Conservation (phyloP, 805 yeast species). For the Suhomyces faveliae region DNA sequence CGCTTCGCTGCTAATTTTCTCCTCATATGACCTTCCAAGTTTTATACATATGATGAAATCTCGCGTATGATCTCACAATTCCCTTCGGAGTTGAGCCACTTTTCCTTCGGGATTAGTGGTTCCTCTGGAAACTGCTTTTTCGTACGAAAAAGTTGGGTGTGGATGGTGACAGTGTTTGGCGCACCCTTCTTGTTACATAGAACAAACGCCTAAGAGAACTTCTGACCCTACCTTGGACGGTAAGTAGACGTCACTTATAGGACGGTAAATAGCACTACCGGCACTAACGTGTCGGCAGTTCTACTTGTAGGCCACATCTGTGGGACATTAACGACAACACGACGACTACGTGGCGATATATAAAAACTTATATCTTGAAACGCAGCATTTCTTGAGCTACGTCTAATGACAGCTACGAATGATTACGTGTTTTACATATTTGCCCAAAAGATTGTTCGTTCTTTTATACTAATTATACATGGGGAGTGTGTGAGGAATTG, state of each 20-base stretch:
- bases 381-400: constrained; percentile 7
- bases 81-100: constrained; percentile 44
- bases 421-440: constrained; percentile 10
- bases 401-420: constrained; percentile 7
- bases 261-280: too few relatives aligned
- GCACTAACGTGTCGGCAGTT: too few relatives aligned
- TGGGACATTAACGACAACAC: constrained; percentile 4
- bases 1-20: constrained; percentile 9
- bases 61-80: constrained; percentile 49
- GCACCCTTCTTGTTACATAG: constrained; percentile 48
- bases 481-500: not conserved
- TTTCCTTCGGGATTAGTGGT: constrained; percentile 17
- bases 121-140: constrained; percentile 33
- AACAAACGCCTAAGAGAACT: constrained; percentile 44
- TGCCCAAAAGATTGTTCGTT: not conserved
- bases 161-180: constrained; percentile 50
- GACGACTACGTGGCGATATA: constrained; percentile 9
- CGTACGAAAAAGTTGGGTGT: constrained; percentile 41
- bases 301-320: constrained; percentile 1
- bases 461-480: constrained; percentile 9
- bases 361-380: not conserved
- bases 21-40: constrained; percentile 64
- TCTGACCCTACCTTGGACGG: constrained; percentile 33
- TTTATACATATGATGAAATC: constrained; percentile 61
- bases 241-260: too few relatives aligned